phyloP scores from a whole-genome alignment of 108 stramenopile genomes.

The Nitzschia palea region DNA sequence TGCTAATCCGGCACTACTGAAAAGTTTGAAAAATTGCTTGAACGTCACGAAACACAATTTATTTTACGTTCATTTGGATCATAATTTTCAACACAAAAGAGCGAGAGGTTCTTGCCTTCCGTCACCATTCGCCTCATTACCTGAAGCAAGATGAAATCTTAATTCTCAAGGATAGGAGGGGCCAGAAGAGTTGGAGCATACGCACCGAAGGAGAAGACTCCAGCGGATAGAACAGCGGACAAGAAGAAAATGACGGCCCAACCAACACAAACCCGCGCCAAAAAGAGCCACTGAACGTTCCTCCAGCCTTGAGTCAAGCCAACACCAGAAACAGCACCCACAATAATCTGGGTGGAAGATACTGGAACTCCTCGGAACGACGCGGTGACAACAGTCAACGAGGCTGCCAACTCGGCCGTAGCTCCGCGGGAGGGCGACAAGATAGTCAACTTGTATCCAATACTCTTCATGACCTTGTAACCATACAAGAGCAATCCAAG shows the following conservation, averaged over 20 bases:
- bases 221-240: constrained; percentile 39
- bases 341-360: constrained; percentile 69
- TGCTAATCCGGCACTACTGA: no score
- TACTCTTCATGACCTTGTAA: constrained; percentile 35
- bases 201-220: constrained; percentile 25
- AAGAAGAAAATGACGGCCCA: constrained; percentile 61
- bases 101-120: no score
- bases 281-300: constrained; percentile 46
- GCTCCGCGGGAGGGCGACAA: constrained; percentile 65
- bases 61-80: no score
- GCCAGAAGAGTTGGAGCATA: no score
- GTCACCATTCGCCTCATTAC: no score
- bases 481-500: constrained; percentile 60
- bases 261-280: constrained; percentile 34
- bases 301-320: constrained; percentile 45
- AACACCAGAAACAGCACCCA: constrained; percentile 60
- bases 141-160: no score
- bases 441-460: constrained; percentile 48
- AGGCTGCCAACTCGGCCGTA: constrained; percentile 58
- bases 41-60: no score
- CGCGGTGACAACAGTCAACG: constrained; percentile 59
- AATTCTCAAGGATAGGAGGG: no score
- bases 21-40: no score
- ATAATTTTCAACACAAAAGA: no score
- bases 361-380: constrained; percentile 61